Conservation (phyloP, 306 rosid species). For the Gynostemma pentaphyllum region DNA sequence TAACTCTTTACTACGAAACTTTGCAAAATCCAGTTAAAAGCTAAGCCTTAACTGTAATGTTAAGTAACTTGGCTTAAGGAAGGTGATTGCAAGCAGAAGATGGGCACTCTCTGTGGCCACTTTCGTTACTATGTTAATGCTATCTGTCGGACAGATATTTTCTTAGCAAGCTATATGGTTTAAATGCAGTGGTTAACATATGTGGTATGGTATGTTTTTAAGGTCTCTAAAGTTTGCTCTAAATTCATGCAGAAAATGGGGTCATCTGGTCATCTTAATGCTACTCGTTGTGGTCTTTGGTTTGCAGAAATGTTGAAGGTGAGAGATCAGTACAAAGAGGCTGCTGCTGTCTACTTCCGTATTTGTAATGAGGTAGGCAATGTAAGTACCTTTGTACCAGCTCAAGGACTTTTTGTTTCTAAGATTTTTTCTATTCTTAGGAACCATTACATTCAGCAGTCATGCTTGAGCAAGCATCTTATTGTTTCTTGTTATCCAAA, state of each 20-base stretch:
- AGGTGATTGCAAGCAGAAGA: neutral
- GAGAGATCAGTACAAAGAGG: constrained; percentile 70
- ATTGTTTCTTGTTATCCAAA: constrained; percentile 74
- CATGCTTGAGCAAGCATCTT: constrained; percentile 98
- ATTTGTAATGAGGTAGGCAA: constrained; percentile 74
- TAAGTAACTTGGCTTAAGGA: neutral
- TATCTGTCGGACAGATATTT: neutral
- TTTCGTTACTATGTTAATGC: neutral
- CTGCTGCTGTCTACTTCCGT: constrained; percentile 86
- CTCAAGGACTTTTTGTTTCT: constrained; percentile 18
- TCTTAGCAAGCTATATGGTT: neutral
- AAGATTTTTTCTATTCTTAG: constrained; percentile 33
- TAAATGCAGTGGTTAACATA: no score
- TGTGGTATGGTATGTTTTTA: neutral
- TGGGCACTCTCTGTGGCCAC: neutral
- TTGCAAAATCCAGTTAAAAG: no score
- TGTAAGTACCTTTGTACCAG: constrained; percentile 1
- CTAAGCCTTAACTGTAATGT: neutral
- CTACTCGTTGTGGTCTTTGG: constrained; percentile 90
- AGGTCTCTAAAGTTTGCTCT: neutral
- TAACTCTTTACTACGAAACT: no score
- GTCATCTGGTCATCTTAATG: constrained; percentile 69
- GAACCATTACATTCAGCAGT: constrained; percentile 89
- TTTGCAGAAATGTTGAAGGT: constrained; percentile 93
- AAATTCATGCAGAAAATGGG: constrained; percentile 64